Evolutionary conservation across 2,329 filamentous ascomycete genomes (phyloP), one percentile per base, ranked within the genome.

Genomic region (Penicillium olsonii): DNA sequence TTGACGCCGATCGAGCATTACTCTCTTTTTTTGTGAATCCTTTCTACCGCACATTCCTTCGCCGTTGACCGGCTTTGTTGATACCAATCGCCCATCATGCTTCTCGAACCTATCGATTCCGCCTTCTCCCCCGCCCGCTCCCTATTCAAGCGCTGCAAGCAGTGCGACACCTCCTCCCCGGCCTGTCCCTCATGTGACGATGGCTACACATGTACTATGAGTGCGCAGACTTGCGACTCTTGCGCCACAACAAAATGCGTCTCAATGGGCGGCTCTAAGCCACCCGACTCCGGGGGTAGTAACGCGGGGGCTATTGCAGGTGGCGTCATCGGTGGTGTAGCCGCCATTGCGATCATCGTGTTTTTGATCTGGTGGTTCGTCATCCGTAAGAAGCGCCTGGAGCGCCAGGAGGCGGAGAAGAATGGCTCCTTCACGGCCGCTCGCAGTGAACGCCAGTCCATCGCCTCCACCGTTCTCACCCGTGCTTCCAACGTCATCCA

Each of bases 401-500:
- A 77, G 42, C 84, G 83, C 67, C 76, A 82, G 45, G 77, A 80
- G 75, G 80, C 79, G 33, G 76, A 83, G 56, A 77, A 81, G 50
- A 69, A 75, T 52, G 79, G 53, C 68, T 74, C 56, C 74, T 80
- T 78, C 66, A 77, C 70, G 48, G 78, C 77, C 59, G 74, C 77
- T 58, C 70, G 79, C 56, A 80, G 83, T 60, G 79, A 85, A 57
- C 81, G 91, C n/a, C 87, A 92, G 64, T 97, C 92, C 11, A 90
- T 99, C 67, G 94, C 94, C 14, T 96, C 92, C 9, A 97, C 92
- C 20, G 91, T 97, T 51, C 82, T 96, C 53, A 97, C 94, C 15
- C 86, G 94, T 54, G 94, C 94, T 41, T 97, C 94, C 65, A 99
- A 99, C 76, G 92, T 99, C 68, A 99, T 99, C 64, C 94, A 97